Conservation (phyloP, 2,329 filamentous ascomycete genomes). For the Aspergillus amoenus region DNA sequence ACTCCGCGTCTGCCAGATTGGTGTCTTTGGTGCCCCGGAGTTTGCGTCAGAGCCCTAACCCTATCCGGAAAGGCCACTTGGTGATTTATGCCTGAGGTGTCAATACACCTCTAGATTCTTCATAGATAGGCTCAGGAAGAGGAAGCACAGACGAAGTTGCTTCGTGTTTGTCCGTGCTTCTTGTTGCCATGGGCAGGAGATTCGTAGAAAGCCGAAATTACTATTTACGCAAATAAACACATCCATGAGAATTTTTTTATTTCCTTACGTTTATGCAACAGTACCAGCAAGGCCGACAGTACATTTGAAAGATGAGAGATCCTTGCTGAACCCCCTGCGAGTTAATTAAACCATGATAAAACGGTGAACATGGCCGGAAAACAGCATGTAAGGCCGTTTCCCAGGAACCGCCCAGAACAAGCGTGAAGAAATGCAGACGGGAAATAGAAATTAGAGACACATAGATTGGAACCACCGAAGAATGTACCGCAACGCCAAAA, state of each 20-base stretch:
- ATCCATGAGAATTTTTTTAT: neutral
- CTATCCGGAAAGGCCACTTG: neutral
- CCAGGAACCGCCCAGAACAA: neutral
- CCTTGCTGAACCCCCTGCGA: slow-evolving; percentile 1
- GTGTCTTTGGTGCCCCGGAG: neutral
- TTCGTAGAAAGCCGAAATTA: neutral
- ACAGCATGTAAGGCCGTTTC: slow-evolving; percentile 19
- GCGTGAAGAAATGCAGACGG: slow-evolving; percentile 3
- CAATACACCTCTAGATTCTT: neutral
- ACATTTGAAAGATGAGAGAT: neutral
- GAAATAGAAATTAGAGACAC: slow-evolving; percentile 10
- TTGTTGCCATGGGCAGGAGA: too few relatives aligned
- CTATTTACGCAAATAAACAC: neutral
- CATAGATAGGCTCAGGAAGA: too few relatives aligned
- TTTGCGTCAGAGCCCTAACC: slow-evolving; percentile 10
- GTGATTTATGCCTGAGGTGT: neutral
- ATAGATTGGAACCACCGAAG: slow-evolving; percentile 9
- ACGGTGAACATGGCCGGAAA: neutral
- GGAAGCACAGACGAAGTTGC: too few relatives aligned
- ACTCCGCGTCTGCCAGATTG: neutral
- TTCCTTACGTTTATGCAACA: slow-evolving; percentile 6
- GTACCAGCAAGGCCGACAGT: slow-evolving; percentile 5
- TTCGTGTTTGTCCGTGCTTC: too few relatives aligned
- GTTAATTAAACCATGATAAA: slow-evolving; percentile 8
- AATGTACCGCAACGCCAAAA: slow-evolving; percentile 23